A percentile compares a stretch with the other conserved stretches of the same genome.
Evolutionary conservation across 805 yeast genomes (phyloP).

Genomic region (Brettanomyces sp.): DNA sequence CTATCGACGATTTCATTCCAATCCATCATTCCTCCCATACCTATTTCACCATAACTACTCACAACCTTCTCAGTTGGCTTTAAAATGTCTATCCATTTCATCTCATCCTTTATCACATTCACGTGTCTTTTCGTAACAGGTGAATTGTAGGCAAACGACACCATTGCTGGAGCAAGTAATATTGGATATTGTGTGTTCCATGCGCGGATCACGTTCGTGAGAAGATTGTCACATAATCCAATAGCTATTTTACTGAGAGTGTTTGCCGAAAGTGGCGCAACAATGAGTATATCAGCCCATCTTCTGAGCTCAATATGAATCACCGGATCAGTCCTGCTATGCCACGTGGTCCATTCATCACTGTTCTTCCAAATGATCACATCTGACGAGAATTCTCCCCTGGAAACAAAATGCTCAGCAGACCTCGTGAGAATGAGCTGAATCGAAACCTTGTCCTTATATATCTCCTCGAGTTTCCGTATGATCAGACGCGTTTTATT

Average conservation of each 20-base stretch:
- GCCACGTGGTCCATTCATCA: conserved; percentile 52
- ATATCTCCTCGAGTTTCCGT: conserved; percentile 41
- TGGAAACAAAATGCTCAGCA: conserved; percentile 41
- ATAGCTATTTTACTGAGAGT: conserved; percentile 46
- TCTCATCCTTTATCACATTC: conserved; percentile 44
- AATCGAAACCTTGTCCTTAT: conserved; percentile 40
- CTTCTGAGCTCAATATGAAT: conserved; percentile 50
- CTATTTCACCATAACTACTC: conserved; percentile 49
- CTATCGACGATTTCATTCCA: conserved; percentile 53
- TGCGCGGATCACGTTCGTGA: conserved; percentile 50
- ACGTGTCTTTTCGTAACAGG: conserved; percentile 46
- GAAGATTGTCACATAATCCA: conserved; percentile 49
- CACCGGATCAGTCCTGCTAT: conserved; percentile 47
- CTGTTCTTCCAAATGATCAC: conserved; percentile 47
- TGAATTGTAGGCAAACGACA: conserved; percentile 49
- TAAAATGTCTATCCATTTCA: conserved; percentile 54
- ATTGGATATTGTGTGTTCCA: conserved; percentile 55
- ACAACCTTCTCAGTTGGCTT: conserved; percentile 52
- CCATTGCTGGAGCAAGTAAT: conserved; percentile 53
- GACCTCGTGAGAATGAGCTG: conserved; percentile 47
- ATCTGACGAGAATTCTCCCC: conserved; percentile 35
- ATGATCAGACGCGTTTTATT: conserved; percentile 45
- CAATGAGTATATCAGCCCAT: conserved; percentile 51
- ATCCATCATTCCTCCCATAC: conserved; percentile 65
- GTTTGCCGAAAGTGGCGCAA: conserved; percentile 51